Conservation (phyloP, 441 rosid genomes). For the Bruguiera hainesii region DNA sequence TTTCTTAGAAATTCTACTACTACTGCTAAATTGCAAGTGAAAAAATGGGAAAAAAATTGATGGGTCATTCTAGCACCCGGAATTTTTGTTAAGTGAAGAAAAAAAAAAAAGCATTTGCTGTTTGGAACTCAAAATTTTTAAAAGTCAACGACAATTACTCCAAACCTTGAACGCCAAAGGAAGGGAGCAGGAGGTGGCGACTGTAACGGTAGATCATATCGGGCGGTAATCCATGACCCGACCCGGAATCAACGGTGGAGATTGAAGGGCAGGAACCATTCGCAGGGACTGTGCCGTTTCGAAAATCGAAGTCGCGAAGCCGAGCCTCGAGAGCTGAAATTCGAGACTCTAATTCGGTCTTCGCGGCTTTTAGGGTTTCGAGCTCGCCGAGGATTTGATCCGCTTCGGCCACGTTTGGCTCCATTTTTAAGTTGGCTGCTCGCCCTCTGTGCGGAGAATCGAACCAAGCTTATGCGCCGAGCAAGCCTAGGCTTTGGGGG, state of each 20-base stretch:
- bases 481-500: slow-evolving; percentile 19
- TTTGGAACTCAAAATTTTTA: no score
- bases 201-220: slow-evolving; percentile 83
- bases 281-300: slow-evolving; percentile 23
- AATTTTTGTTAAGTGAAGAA: no score
- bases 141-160: background rate
- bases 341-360: slow-evolving; percentile 50
- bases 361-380: slow-evolving; percentile 44
- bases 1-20: no score
- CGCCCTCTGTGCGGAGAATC: background rate
- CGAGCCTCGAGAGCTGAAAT: slow-evolving; percentile 65
- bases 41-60: no score
- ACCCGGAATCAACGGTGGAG: slow-evolving; percentile 26
- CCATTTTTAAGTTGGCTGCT: slow-evolving; percentile 30
- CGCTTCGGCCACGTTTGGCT: slow-evolving; percentile 31
- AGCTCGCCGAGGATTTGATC: slow-evolving; percentile 44
- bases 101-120: no score
- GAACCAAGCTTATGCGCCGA: background rate
- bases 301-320: slow-evolving; percentile 39
- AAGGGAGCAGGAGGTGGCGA: slow-evolving; percentile 88
- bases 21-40: no score
- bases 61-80: no score
- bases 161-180: slow-evolving; percentile 80
- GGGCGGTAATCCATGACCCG: slow-evolving; percentile 50
- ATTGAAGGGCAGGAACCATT: slow-evolving; percentile 31